Evolutionary conservation across 345 rosid species (phyloP).

Genomic region (Ceriops tagal): DNA sequence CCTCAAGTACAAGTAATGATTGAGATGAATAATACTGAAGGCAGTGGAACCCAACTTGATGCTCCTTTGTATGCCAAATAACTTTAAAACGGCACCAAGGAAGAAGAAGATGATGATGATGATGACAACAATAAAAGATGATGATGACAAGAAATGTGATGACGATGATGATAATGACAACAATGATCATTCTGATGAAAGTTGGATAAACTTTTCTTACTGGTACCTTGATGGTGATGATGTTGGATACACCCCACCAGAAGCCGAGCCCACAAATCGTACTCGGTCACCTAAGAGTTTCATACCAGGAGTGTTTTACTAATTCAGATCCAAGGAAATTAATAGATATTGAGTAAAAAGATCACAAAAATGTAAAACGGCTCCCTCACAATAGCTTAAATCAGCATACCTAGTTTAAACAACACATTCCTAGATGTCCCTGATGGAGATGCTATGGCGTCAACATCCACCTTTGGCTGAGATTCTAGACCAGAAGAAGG

Average conservation of each 20-base stretch:
- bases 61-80: neutral
- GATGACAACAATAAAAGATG: too few species aligned
- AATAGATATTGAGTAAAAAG: neutral
- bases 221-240: slow-evolving; percentile 59
- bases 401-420: slow-evolving; percentile 60
- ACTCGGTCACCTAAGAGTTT: slow-evolving; percentile 72
- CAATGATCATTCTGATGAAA: neutral
- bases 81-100: neutral
- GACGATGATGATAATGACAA: neutral
- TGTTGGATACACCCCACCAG: slow-evolving; percentile 44
- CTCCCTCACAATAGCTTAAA: slow-evolving; percentile 13
- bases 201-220: neutral
- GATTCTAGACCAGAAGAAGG: slow-evolving; percentile 54
- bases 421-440: slow-evolving; percentile 45
- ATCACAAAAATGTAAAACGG: neutral
- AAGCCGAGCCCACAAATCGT: slow-evolving; percentile 43
- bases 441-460: slow-evolving; percentile 43
- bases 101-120: too few species aligned
- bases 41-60: neutral
- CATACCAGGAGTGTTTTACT: slow-evolving; percentile 6
- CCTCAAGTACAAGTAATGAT: neutral
- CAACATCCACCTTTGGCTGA: slow-evolving; percentile 53
- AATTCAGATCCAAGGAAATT: slow-evolving; percentile 15
- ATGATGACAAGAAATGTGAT: too few species aligned
- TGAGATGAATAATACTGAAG: neutral